These are phyloP conservation scores for Hanseniaspora singularis DNA, from an alignment of 805 yeast species.

Conservation along the genomic window DNA sequence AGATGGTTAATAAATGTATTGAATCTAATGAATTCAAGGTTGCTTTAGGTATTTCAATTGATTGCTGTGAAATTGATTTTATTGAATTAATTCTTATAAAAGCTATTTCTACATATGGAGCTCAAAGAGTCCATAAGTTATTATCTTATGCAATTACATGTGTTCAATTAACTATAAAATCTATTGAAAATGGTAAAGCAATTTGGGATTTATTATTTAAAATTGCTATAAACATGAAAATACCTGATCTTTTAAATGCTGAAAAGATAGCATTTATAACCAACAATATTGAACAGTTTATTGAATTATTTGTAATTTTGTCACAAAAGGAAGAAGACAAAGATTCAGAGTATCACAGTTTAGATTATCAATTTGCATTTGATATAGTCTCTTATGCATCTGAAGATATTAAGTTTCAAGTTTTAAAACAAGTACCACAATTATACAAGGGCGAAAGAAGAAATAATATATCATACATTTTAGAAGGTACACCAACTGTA, in stretches of 20 bases:
- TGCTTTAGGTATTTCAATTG: slow-evolving; percentile 84
- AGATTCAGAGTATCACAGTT: slow-evolving; percentile 35
- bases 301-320: slow-evolving; percentile 51
- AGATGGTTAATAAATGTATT: slow-evolving; percentile 74
- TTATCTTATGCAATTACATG: slow-evolving; percentile 66
- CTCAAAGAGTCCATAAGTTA: slow-evolving; percentile 42
- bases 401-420: slow-evolving; percentile 60
- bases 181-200: slow-evolving; percentile 52
- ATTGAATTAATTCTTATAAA: slow-evolving; percentile 46
- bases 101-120: slow-evolving; percentile 33
- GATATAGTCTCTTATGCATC: slow-evolving; percentile 86
- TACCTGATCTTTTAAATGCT: slow-evolving; percentile 71
- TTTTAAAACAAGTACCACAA: slow-evolving; percentile 28
- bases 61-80: slow-evolving; percentile 74
- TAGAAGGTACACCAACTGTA: slow-evolving; percentile 88
- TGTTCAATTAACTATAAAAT: slow-evolving; percentile 53
- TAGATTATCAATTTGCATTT: slow-evolving; percentile 88
- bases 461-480: slow-evolving; percentile 37
- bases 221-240: slow-evolving; percentile 43
- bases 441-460: not conserved
- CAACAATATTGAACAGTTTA: slow-evolving; percentile 63
- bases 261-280: slow-evolving; percentile 81
- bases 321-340: slow-evolving; percentile 24
- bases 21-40: slow-evolving; percentile 57
- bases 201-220: slow-evolving; percentile 53